Evolutionary conservation across 495 filamentous ascomycete species (phyloP).

Genomic region (Annulohypoxylon bovei): DNA sequence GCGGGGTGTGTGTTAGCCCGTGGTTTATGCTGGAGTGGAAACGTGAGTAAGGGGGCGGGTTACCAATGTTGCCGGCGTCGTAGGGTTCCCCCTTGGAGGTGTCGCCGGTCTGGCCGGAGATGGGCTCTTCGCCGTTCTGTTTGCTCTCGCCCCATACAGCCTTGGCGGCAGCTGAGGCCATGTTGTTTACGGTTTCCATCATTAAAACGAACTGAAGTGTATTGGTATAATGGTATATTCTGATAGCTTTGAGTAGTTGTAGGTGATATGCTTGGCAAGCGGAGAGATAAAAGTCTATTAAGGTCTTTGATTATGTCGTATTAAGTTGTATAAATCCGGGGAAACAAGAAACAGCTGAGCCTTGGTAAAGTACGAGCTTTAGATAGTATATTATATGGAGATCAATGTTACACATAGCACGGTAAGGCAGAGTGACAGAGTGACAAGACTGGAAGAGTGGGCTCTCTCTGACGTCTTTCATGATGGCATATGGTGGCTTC

Average conservation of each 20-base stretch:
- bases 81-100: constrained; percentile 66
- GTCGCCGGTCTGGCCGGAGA: constrained; percentile 62
- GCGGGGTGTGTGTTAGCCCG: constrained; percentile 14
- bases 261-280: constrained; percentile 20
- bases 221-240: not conserved
- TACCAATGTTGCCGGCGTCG: constrained; percentile 66
- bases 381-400: constrained; percentile 34
- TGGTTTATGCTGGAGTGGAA: not conserved
- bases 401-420: constrained; percentile 15
- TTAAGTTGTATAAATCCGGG: constrained; percentile 22
- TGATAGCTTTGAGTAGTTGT: not conserved
- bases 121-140: constrained; percentile 56
- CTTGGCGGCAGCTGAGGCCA: constrained; percentile 56
- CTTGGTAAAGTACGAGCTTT: not conserved
- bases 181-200: constrained; percentile 67
- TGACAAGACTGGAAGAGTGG: not conserved
- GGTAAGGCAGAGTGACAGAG: not conserved
- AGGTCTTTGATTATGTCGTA: constrained; percentile 15
- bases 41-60: not conserved
- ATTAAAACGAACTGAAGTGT: constrained; percentile 7
- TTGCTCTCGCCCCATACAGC: constrained; percentile 61
- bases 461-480: constrained; percentile 38
- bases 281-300: constrained; percentile 1
- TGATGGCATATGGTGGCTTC: constrained; percentile 18
- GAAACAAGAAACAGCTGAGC: constrained; percentile 26